Base-by-base conservation (phyloP, 495 filamentous ascomycete genomes). In the Tetracladium marchalianum region DNA sequence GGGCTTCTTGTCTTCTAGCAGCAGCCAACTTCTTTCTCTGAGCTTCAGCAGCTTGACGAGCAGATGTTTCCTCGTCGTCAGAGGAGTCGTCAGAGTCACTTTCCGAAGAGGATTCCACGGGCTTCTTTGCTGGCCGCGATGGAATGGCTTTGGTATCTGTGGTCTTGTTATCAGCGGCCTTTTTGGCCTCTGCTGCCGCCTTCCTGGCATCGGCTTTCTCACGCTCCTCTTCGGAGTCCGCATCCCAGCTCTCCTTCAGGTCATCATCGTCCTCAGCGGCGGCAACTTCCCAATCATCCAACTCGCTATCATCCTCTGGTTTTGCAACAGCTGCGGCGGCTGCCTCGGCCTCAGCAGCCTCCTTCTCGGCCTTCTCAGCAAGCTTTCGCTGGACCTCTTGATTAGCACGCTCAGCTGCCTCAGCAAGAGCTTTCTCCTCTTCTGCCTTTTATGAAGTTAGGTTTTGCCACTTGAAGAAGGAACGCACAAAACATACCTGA, bases 241-340 rank as follows among this genome's bases (percentile, higher is more conserved):
- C 88, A 62, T 97, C 92, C 90, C 90, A 97, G 65, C 83, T 90
- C 46, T 95, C 92, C 61, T 95, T 96, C 40, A 94, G 72, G 46
- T 85, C 79, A 6, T 85, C 68, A 15, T 61, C 80, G 24, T 78
- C 78, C 12, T 82, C 78, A 39, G 86, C 88, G 22, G 82, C 86
- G 39, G 84, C 84, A 40, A 79, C 75, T 64, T 96, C 89, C 92
- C 90, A 95, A 56, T 94, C 88, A 37, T 93, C 90, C 18, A 77
- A 60, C 44, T 81, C 81, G 11, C 75, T 73, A 22, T 72, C 70
- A 27, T 67, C 72, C 45, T 77, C 68, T 9, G 66, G 66, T 35
- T 80, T 75, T 47, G 77, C 73, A 11, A 59, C 66, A 46, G 66
- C 68, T 16, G 73, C 78, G 52, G 76, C 73, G 10, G 60, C 66